Percentiles rank a stretch among this genome's conserved stretches.
phyloP scores from a whole-genome alignment of 805 yeast genomes.

The Candida corydali region DNA sequence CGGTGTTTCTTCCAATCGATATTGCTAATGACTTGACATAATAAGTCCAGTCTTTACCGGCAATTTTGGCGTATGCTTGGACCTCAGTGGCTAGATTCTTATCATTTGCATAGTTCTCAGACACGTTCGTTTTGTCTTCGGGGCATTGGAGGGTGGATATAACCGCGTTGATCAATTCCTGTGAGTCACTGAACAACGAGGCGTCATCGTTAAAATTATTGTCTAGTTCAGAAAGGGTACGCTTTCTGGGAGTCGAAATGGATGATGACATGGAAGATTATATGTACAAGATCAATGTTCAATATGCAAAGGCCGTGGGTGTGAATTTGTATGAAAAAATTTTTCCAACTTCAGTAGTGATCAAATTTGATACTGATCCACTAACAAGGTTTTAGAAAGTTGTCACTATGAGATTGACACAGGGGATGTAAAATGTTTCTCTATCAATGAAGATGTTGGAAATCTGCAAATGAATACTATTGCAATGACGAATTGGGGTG shows the following conservation, averaged over 20 bases:
- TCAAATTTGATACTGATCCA: too few relatives aligned
- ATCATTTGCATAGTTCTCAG: conserved; percentile 69
- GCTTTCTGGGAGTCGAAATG: conserved; percentile 30
- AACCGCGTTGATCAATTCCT: conserved; percentile 68
- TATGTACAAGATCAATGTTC: too few relatives aligned
- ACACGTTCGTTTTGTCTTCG: conserved; percentile 69
- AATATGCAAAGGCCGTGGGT: too few relatives aligned
- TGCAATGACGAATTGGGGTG: too few relatives aligned
- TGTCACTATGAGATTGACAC: too few relatives aligned
- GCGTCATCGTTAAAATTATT: neutral
- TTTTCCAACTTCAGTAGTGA: too few relatives aligned
- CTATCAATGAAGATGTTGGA: too few relatives aligned
- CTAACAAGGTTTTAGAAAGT: too few relatives aligned
- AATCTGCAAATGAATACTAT: too few relatives aligned
- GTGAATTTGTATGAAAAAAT: too few relatives aligned
- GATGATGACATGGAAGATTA: conserved; percentile 7
- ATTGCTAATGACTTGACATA: conserved; percentile 78
- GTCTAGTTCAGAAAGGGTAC: conserved; percentile 16
- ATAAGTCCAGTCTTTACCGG: conserved; percentile 91
- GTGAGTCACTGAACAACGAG: conserved; percentile 47
- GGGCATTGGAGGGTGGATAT: conserved; percentile 69
- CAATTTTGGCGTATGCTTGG: conserved; percentile 96
- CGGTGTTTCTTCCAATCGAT: conserved; percentile 83
- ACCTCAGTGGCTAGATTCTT: conserved; percentile 69
- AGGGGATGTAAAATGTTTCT: too few relatives aligned